Conservation (phyloP, 305 asterid species). For the Fraxinus floribunda region DNA sequence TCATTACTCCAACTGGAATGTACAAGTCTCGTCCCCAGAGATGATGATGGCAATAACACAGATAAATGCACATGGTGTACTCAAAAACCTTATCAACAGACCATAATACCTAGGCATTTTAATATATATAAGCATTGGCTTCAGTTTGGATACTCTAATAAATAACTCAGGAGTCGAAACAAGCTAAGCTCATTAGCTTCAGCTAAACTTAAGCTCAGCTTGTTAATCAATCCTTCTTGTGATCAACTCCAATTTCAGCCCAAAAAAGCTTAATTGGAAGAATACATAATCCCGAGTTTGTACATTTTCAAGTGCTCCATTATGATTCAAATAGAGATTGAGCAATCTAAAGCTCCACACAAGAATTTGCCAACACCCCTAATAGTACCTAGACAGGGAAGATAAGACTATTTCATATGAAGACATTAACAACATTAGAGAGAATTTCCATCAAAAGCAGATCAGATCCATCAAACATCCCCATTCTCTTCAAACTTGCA, state of each 20-base stretch:
- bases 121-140: neutral
- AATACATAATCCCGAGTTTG: neutral
- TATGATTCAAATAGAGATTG: neutral
- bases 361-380: neutral
- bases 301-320: neutral
- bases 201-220: neutral
- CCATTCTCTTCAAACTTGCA: neutral
- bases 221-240: neutral
- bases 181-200: neutral
- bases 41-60: neutral
- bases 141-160: neutral
- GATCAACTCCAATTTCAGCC: neutral
- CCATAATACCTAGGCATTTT: neutral
- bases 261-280: neutral
- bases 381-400: neutral
- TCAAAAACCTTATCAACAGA: neutral
- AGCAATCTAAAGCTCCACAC: neutral
- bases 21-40: neutral
- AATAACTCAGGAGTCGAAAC: neutral
- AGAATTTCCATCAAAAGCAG: neutral
- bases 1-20: neutral
- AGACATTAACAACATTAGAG: neutral
- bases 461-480: neutral
- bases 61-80: neutral
- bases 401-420: neutral